Conservation (phyloP, 2,329 filamentous ascomycete species). For the Exophiala alcalophila region DNA sequence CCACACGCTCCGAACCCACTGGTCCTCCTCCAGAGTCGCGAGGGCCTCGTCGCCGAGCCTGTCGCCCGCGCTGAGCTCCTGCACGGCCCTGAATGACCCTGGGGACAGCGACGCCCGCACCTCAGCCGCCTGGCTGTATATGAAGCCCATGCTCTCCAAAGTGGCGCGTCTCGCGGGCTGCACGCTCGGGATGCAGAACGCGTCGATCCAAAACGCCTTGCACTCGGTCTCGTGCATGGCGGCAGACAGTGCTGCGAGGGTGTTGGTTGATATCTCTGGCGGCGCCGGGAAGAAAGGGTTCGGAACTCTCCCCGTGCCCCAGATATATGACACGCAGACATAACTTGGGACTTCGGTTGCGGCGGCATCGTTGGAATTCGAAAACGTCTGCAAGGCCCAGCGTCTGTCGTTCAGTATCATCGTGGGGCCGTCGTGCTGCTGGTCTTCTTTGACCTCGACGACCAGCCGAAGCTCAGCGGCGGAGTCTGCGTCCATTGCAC, state of each 20-base stretch:
- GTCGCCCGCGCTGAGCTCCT: constrained; percentile 8
- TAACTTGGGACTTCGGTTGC: too few species aligned
- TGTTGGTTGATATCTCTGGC: constrained; percentile 11
- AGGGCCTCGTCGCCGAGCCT: constrained; percentile 2
- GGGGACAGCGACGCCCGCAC: constrained; percentile 10
- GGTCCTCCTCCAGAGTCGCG: constrained; percentile 11
- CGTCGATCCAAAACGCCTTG: constrained; percentile 13
- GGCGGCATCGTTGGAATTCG: too few species aligned
- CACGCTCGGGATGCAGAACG: constrained; percentile 14
- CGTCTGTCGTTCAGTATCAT: too few species aligned
- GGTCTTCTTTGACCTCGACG: too few species aligned
- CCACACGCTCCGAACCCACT: constrained; percentile 16
- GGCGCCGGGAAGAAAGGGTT: constrained; percentile 1
- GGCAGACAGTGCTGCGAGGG: constrained; percentile 10
- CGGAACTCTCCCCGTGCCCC: constrained; percentile 7
- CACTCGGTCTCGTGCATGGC: constrained; percentile 1
- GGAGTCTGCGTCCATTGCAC: too few species aligned
- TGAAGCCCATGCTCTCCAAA: constrained; percentile 19
- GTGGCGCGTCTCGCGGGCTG: constrained; percentile 3
- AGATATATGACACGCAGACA: constrained; percentile 17
- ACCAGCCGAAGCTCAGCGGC: too few species aligned
- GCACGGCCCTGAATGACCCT: constrained; percentile 4
- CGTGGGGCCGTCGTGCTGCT: too few species aligned
- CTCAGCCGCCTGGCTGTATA: constrained; percentile 12
- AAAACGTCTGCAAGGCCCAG: too few species aligned